Percentiles rank a stretch among this genome's conserved stretches.
These are phyloP conservation scores for Gilbertella persicaria DNA, from an alignment of 371 early-diverging fungal genomes.

Conservation along the genomic window DNA sequence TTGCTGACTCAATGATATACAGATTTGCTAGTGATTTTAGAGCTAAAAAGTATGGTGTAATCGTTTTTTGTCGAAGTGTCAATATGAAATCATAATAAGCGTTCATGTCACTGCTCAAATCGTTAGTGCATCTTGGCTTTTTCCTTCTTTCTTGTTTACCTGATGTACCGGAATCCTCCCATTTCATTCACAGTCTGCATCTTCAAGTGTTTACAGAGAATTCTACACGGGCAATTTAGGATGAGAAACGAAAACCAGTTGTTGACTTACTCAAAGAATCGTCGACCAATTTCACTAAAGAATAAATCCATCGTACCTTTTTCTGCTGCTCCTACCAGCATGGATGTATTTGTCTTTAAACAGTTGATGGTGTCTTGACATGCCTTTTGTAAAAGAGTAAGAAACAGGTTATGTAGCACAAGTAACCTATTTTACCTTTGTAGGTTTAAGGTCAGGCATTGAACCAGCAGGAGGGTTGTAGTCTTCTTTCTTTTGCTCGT, in stretches of 20 bases:
- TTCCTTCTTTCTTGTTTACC: conserved; percentile 37
- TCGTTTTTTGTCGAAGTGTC: conserved; percentile 67
- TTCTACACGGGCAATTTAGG: conserved; percentile 26
- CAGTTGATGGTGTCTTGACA: conserved; percentile 76
- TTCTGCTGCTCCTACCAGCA: conserved; percentile 78
- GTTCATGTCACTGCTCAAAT: conserved; percentile 94
- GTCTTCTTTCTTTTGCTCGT: conserved; percentile 65
- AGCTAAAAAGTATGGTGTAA: conserved; percentile 80
- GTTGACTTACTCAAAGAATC: conserved; percentile 78
- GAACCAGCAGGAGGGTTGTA: conserved; percentile 65
- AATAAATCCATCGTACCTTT: conserved; percentile 89
- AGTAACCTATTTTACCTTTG: conserved; percentile 43
- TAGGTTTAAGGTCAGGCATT: conserved; percentile 63
- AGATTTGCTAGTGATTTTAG: conserved; percentile 92
- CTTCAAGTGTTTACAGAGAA: conserved; percentile 80
- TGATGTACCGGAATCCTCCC: conserved; percentile 82
- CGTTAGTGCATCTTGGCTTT: too few species aligned
- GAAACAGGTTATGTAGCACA: neutral
- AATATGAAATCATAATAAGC: conserved; percentile 67
- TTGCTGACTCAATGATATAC: conserved; percentile 82
- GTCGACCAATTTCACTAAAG: conserved; percentile 82
- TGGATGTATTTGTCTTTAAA: conserved; percentile 73
- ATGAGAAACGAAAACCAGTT: neutral
- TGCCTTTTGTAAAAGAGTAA: conserved; percentile 33
- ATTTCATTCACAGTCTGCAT: conserved; percentile 74